A percentile compares a stretch with the other conserved stretches of the same genome.
Evolutionary conservation across 2,329 filamentous ascomycete species (phyloP).

Genomic region (Xenosphaeropsis pyriputrescens): DNA sequence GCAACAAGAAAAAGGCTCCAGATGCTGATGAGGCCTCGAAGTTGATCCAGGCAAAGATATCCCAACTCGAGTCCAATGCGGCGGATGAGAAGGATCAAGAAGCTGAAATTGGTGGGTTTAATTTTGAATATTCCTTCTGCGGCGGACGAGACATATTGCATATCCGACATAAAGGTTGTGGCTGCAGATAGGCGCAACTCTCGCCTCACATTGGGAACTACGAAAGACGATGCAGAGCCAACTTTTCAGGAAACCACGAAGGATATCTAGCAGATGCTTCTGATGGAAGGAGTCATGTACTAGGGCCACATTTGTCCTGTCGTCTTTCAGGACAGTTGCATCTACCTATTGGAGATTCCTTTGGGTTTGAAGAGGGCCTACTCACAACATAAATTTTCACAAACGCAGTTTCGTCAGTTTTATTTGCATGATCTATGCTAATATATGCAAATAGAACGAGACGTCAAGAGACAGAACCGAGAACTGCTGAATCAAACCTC

Average conservation of each 20-base stretch:
- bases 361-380: too few relatives aligned
- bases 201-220: not conserved
- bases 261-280: conserved; percentile 6
- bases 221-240: not conserved
- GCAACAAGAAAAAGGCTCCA: conserved; percentile 69
- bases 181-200: not conserved
- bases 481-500: conserved; percentile 79
- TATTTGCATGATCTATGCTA: too few relatives aligned
- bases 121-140: conserved; percentile 2
- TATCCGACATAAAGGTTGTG: not conserved
- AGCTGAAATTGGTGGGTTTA: conserved; percentile 72
- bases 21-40: conserved; percentile 86
- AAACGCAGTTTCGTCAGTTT: too few relatives aligned
- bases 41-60: conserved; percentile 83
- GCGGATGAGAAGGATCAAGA: conserved; percentile 92
- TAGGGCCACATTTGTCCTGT: too few relatives aligned
- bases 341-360: too few relatives aligned
- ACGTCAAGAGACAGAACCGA: conserved; percentile 86
- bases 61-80: conserved; percentile 85
- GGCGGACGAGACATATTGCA: conserved; percentile 1
- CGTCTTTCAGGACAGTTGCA: too few relatives aligned
- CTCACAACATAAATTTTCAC: too few relatives aligned
- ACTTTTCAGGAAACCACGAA: conserved; percentile 11
- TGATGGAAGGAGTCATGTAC: conserved; percentile 1
- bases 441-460: conserved; percentile 47